Evolutionary conservation across 1,284 basidiomycete species (phyloP), one percentile per base, ranked within the genome.

Genomic region (Irpex sp.): DNA sequence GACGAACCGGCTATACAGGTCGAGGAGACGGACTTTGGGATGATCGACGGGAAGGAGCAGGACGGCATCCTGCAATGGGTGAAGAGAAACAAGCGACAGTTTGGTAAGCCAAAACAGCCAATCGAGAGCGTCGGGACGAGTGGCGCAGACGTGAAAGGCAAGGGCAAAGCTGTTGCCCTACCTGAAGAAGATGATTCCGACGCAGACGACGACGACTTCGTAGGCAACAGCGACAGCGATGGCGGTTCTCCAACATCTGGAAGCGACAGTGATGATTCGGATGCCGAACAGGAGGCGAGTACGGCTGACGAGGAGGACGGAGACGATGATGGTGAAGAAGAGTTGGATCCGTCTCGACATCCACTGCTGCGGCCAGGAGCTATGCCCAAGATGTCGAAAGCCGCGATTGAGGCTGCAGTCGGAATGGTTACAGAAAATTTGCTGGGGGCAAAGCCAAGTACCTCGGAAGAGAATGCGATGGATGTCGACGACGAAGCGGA

Each of bases 11-110:
- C 72, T 6, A 71, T 65, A 0, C 76, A 72, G 8, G 79, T 79
- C 1, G 76, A 83, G 57, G 88, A 90, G 71, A 83, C 84, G 0
- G 84, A 86, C 69, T 88, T 92, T 68, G 80, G 81, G 26, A 86
- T 89, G 82, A 80, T 92, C 8, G 89, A 92, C 65, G 85, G 83
- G 33, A 80, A 78, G 66, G 89, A 92, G 71, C 81, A 85, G 68
- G 85, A 87, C 37, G 80, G 81, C 15, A 87, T 92, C 58, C 77
- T 79, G 35, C 77, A 80, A 36, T 92, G 90, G 90, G 81, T 86
- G 31, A 77, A 83, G 60, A 76, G 77, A 61, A 78, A 85, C 63
- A 79, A 81, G 39, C 77, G 82, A 66, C 66, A 81, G n/a, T 89
- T 92, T 73, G 88, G 88, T 19, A 79, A 39, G 55, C 3, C 49